phyloP scores from a whole-genome alignment of 2,329 filamentous ascomycete species.

The Diaporthe sp. region DNA sequence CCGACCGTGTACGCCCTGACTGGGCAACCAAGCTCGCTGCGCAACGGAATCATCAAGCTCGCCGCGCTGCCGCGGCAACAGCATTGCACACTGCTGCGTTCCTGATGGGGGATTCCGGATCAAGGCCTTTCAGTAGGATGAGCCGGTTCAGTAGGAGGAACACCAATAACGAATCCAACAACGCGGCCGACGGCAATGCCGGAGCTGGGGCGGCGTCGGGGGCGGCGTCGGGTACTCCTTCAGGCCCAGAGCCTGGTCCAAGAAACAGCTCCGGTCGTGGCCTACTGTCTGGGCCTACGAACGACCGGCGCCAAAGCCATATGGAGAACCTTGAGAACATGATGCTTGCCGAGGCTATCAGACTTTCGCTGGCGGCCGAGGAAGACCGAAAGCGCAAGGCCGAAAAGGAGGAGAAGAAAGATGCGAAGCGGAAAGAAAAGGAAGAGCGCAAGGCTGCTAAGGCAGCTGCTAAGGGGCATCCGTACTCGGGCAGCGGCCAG shows the following conservation, averaged over 20 bases:
- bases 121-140: conserved; percentile 64
- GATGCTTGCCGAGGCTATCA: conserved; percentile 98
- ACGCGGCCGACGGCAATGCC: conserved; percentile 47
- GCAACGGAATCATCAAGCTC: conserved; percentile 86
- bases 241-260: conserved; percentile 52
- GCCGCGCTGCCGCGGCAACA: conserved; percentile 91
- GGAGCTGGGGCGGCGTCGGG: conserved; percentile 46
- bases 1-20: conserved; percentile 91
- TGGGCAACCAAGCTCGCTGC: conserved; percentile 92
- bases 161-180: conserved; percentile 54
- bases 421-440: conserved; percentile 87
- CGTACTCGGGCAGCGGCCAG: conserved; percentile 54
- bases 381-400: conserved; percentile 91
- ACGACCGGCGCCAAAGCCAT: conserved; percentile 59
- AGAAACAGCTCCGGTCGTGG: conserved; percentile 49
- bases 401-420: conserved; percentile 84
- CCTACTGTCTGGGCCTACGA: conserved; percentile 42
- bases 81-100: conserved; percentile 96
- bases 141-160: conserved; percentile 71
- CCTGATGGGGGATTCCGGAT: conserved; percentile 77
- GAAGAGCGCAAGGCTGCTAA: conserved; percentile 84
- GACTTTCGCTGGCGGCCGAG: conserved; percentile 90
- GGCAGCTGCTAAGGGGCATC: conserved; percentile 65
- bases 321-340: conserved; percentile 95
- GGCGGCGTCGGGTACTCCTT: conserved; percentile 41